Conservation (phyloP, 1,284 basidiomycete genomes). For the Stygiomarasmius scandens region DNA sequence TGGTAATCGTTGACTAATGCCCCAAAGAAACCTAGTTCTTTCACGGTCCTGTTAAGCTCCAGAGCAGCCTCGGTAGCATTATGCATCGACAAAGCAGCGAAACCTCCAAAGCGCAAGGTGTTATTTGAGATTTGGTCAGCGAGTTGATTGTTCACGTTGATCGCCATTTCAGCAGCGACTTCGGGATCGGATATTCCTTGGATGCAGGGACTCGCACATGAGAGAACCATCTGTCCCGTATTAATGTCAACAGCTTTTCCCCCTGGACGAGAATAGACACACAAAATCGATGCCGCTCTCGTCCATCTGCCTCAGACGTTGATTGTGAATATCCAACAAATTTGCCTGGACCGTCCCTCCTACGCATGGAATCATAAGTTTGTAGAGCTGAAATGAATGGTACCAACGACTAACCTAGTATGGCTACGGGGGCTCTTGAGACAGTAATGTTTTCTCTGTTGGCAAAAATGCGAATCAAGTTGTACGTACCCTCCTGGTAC, state of each 20-base stretch:
- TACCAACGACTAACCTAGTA: constrained; percentile 19
- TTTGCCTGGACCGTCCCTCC: constrained; percentile 34
- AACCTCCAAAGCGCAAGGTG: constrained; percentile 42
- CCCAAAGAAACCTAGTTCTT: constrained; percentile 43
- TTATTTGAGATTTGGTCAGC: constrained; percentile 41
- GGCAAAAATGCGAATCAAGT: not conserved
- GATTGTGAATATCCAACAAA: constrained; percentile 42
- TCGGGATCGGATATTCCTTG: constrained; percentile 41
- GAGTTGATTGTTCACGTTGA: constrained; percentile 37
- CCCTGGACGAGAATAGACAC: constrained; percentile 7
- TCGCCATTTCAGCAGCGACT: constrained; percentile 35
- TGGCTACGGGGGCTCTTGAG: constrained; percentile 16
- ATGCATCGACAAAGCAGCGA: constrained; percentile 48
- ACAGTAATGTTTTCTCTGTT: constrained; percentile 13
- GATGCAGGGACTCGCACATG: constrained; percentile 42
- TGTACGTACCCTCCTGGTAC: constrained; percentile 25
- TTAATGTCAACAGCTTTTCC: not conserved
- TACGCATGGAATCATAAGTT: constrained; percentile 8
- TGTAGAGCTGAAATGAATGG: not conserved
- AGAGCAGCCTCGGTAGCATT: constrained; percentile 42
- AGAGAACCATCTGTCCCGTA: constrained; percentile 39
- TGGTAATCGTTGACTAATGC: constrained; percentile 45
- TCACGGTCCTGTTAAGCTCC: constrained; percentile 43
- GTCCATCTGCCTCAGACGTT: constrained; percentile 41
- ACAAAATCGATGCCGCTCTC: constrained; percentile 42